Evolutionary conservation across 2,329 filamentous ascomycete species (phyloP).

Genomic region (Fusarium bulbicola): DNA sequence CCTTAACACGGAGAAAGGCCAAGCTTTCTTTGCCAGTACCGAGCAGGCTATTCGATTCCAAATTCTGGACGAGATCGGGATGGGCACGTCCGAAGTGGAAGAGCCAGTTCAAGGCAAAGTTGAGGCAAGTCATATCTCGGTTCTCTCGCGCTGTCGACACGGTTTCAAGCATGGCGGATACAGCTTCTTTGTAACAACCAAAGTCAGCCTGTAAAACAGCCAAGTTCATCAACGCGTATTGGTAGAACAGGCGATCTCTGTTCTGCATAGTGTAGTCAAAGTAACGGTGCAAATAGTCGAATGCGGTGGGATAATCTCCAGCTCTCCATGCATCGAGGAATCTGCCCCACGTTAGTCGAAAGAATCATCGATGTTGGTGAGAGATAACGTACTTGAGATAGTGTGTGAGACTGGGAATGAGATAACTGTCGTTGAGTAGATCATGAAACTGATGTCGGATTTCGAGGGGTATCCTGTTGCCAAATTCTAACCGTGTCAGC

Average conservation of each 20-base stretch:
- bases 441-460: conserved; percentile 76
- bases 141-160: conserved; percentile 95
- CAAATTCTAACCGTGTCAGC: conserved; percentile 64
- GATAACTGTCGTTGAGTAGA: conserved; percentile 72
- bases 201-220: conserved; percentile 96
- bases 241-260: conserved; percentile 85
- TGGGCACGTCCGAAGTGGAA: conserved; percentile 93
- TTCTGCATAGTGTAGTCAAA: conserved; percentile 97
- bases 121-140: conserved; percentile 89
- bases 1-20: conserved; percentile 83
- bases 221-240: conserved; percentile 92
- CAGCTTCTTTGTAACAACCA: conserved; percentile 86
- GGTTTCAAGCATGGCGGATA: conserved; percentile 94
- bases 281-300: conserved; percentile 91
- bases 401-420: conserved; percentile 78
- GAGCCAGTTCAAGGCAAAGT: conserved; percentile 95
- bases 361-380: neutral
- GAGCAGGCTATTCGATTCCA: conserved; percentile 77
- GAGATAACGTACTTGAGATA: conserved; percentile 68
- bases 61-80: conserved; percentile 74
- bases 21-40: conserved; percentile 84
- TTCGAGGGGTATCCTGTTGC: conserved; percentile 78
- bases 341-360: conserved; percentile 50
- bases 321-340: conserved; percentile 94
- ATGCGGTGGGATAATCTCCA: conserved; percentile 88